A percentile compares a stretch with the other conserved stretches of the same genome.
These are phyloP conservation scores for Tulasnella sp. DNA, from an alignment of 768 basidiomycete species.

Conservation along the genomic window DNA sequence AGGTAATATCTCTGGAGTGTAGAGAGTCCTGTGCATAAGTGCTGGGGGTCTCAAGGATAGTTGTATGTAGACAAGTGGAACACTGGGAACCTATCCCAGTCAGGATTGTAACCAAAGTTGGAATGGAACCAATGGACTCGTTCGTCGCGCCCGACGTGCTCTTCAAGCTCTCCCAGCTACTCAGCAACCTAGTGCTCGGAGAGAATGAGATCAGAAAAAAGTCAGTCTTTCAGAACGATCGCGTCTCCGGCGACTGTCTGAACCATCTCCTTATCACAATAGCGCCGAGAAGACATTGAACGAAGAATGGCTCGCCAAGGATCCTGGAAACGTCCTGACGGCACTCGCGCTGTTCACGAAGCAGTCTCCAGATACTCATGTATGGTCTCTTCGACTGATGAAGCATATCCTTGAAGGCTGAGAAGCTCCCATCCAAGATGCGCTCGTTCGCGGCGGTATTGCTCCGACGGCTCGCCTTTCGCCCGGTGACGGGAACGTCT, in stretches of 20 bases:
- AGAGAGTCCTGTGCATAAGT: no score
- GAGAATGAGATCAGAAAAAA: constrained; percentile 72
- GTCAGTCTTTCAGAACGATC: constrained; percentile 27
- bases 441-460: constrained; percentile 75
- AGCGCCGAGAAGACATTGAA: constrained; percentile 77
- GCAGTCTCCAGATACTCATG: constrained; percentile 67
- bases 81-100: no score
- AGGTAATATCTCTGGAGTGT: no score
- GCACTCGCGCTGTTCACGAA: constrained; percentile 72
- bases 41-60: no score
- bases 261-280: background rate
- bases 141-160: constrained; percentile 46
- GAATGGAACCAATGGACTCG: constrained; percentile 14
- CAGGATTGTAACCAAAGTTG: no score
- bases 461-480: constrained; percentile 66
- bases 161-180: constrained; percentile 66
- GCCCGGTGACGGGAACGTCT: constrained; percentile 33
- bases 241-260: background rate
- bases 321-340: constrained; percentile 68
- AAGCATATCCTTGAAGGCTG: background rate
- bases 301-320: constrained; percentile 54
- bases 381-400: constrained; percentile 29
- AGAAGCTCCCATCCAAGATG: constrained; percentile 41
- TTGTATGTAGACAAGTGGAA: no score
- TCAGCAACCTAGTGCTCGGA: constrained; percentile 72